Base-by-base conservation (phyloP, 2,329 filamentous ascomycete genomes). In the Dactylella cylindrospora region DNA sequence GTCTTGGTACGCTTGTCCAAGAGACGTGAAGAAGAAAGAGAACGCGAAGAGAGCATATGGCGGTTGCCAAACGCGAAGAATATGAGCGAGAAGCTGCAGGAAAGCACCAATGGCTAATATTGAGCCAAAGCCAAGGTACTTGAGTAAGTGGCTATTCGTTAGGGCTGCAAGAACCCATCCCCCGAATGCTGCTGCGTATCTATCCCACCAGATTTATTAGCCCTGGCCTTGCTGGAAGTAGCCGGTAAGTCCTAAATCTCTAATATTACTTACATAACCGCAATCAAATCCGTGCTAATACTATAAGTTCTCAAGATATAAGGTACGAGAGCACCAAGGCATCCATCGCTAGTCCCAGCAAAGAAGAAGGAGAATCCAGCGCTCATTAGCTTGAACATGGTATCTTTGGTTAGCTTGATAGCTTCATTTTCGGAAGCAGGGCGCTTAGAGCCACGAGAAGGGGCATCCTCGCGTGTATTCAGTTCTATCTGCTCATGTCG, bases 341-440 rank as follows among this genome's bases (percentile, higher is more conserved):
- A 83, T 25, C 83, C 83, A 68, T 85, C 83, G 53, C 84, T 85
- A 40, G 80, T 74, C 0, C 83, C 83, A 0, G 83, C 81, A 23
- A 82, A 80, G 67, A 85, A 84, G 72, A 85, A 85, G 0, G 80
- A 82, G 64, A 84, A 79, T 0, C 77, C 78, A 2, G 79, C 76
- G 35, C 79, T 79, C 29, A 78, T 49, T 2, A 84, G 70, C 68
- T 81, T 83, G 28, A 79, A 60, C 15, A 73, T 64, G 12, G 69
- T 66, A 33, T 59, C 28, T 43, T 50, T 39, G 61, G 67, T 67
- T 45, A 71, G 22, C 29, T 59, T 52, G 7, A 61, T 53, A 9
- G 26, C 12, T 33, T 61, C 46, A 49, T 61, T 49, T 35, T 61
- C 55, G 9, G 47, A 40, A n/a, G 53, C 47, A 2, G 29, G 31